Percentiles rank a stretch among this genome's conserved stretches.
These are phyloP conservation scores for Psophocarpus tetragonolobus DNA, from an alignment of 306 rosid genomes.

Conservation along the genomic window DNA sequence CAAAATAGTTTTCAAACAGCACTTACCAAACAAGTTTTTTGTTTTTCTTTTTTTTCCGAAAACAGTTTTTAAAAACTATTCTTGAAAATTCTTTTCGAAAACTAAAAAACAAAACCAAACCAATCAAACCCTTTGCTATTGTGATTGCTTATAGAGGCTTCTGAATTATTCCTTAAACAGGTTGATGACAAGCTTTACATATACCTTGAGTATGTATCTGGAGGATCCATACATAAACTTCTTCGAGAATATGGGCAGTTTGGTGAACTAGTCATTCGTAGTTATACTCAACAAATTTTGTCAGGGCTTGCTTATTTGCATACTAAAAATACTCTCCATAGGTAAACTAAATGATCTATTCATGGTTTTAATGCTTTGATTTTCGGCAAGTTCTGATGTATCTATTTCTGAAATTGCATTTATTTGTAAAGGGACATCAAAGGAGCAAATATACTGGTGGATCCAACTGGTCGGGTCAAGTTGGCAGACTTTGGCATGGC, in stretches of 20 bases:
- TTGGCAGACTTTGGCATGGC: slow-evolving; percentile 99
- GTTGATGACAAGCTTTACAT: slow-evolving; percentile 87
- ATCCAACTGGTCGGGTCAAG: slow-evolving; percentile 92
- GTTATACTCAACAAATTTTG: slow-evolving; percentile 91
- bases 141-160: slow-evolving; percentile 31
- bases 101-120: too few species aligned
- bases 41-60: too few species aligned
- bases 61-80: too few species aligned
- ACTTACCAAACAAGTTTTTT: too few species aligned
- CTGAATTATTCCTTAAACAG: slow-evolving; percentile 54
- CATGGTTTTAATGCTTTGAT: slow-evolving; percentile 21
- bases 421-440: slow-evolving; percentile 81
- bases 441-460: slow-evolving; percentile 98
- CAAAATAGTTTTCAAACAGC: too few species aligned
- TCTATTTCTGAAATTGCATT: slow-evolving; percentile 29
- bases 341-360: slow-evolving; percentile 55
- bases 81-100: too few species aligned
- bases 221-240: slow-evolving; percentile 94
- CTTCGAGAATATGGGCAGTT: slow-evolving; percentile 92
- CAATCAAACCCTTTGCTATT: too few species aligned
- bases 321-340: slow-evolving; percentile 88
- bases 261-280: slow-evolving; percentile 87
- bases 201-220: slow-evolving; percentile 96
- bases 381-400: slow-evolving; percentile 17
- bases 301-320: slow-evolving; percentile 97